Conservation (phyloP, 139 green algal species). For the Coelastrella sp. region DNA sequence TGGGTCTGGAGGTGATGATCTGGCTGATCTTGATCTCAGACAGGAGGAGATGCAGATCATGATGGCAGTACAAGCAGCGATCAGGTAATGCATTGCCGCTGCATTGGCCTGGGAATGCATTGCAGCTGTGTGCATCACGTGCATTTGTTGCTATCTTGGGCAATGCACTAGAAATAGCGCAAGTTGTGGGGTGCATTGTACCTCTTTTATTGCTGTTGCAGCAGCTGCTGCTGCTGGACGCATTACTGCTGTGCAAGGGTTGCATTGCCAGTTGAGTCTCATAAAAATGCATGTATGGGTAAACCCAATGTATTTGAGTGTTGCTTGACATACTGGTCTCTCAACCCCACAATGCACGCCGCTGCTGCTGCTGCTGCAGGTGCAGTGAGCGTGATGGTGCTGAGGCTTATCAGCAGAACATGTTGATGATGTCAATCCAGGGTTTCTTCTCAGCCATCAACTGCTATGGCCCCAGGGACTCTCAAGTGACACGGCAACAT, state of each 20-base stretch:
- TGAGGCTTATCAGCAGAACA: background rate
- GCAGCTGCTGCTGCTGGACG: background rate
- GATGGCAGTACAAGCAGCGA: background rate
- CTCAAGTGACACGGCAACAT: background rate
- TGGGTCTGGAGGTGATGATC: background rate
- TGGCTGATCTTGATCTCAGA: background rate
- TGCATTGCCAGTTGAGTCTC: too few relatives aligned
- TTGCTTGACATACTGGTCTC: too few relatives aligned
- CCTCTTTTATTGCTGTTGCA: background rate
- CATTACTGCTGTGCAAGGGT: background rate
- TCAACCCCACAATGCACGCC: background rate
- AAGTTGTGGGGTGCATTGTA: background rate
- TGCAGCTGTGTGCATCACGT: background rate
- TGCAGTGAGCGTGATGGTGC: background rate
- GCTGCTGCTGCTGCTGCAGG: conserved; percentile 11
- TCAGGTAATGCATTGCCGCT: background rate
- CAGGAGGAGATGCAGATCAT: conserved; percentile 23
- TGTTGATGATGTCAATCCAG: background rate
- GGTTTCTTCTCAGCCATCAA: background rate
- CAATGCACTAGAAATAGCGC: background rate
- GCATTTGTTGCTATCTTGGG: background rate
- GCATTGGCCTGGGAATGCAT: background rate
- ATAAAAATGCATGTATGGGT: too few relatives aligned
- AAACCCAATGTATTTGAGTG: too few relatives aligned
- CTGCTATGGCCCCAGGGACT: background rate